Base-by-base conservation (phyloP, 495 filamentous ascomycete genomes). In the Diplogelasinospora grovesii region DNA sequence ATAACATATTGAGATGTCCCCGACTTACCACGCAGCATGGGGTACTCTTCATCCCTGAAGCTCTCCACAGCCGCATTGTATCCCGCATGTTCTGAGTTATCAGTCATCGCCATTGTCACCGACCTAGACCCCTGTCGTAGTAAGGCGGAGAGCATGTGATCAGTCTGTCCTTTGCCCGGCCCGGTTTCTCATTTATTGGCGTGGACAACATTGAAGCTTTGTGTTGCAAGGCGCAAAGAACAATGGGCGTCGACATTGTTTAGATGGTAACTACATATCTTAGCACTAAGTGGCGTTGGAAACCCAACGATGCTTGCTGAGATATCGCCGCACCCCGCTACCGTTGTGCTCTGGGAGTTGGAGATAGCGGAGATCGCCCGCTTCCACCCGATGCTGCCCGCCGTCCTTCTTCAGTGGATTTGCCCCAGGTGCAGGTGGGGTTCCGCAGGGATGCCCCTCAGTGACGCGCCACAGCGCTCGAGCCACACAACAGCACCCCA, bases 41-140 rank as follows among this genome's bases (percentile, higher is more conserved):
- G 90, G 66, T 87, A 97, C 51, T 97, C 85, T 3, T 65, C 52
- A 16, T 73, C 60, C 45, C 89, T 75, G 39, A 94, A 73, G 6
- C 48, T 53, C 51, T 92, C 84, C 24, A 95, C 70, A 48, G 73
- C 63, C 21, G 58, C 56, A 45, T 83, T 82, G 63, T 94, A 93
- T 54, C 60, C 57, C 1, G 29, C 18, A 10, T 4, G 4, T 16
- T 25, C 11, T 16, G 3, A 8, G 9, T 25, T 9, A 5, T 1
- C 20, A 18, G 19, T 27, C 28, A 22, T 39, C 24, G 36, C 27
- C 48, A 46, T 53, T 15, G 25, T 13, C 35, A 23, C 11, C 13
- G 5, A 11, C 38, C n/a, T n/a, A n/a, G n/a, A n/a, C n/a, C n/a
- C n/a, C n/a, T n/a, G n/a, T n/a, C n/a, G n/a, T n/a, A 36, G 20